Base-by-base conservation (phyloP, 2,329 filamentous ascomycete genomes). In the Aaosphaeria pasadenensis region DNA sequence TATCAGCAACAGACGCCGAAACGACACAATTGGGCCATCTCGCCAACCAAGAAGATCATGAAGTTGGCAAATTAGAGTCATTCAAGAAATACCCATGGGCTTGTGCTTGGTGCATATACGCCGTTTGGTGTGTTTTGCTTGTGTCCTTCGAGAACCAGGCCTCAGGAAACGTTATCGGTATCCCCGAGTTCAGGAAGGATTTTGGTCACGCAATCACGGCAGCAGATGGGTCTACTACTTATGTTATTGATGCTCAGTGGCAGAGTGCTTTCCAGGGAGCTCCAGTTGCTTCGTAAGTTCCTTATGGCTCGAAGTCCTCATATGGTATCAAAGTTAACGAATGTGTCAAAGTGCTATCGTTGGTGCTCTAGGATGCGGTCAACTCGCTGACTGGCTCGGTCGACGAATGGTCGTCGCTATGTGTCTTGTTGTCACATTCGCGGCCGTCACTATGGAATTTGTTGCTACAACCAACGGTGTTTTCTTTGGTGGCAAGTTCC, bases 151-250 rank as follows among this genome's bases (percentile, higher is more conserved):
- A 75, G 50, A 71, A 71, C 48, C 71, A 74, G 50, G 73, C 72
- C 24, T 56, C 66, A 3, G 71, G 72, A 5, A 71, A 61, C 44
- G 67, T 74, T 24, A 63, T 76, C 38, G 67, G 71, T 24, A 72
- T 77, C n/a, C 74, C 74, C 2, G 50, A 71, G 46, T 77, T 77
- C 54, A 64, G 73, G 32, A 66, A 76, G 48, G 73, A 77, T 52
- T 77, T 77, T 55, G 74, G 73, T 0, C 54, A 63, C 39, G 46
- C 54, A 6, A 72, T 50, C 45, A 51, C 42, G 11, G 51, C 61
- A 39, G 66, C 58, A 47, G 17, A 24, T 24, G 17, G 17, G 17
- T 24, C 17, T 24, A 24, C 17, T 24, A 24, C 17, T 24, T 76
- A 71, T 58, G 71, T 75, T 5, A 56, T 77, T 6, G 56, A 69